These are phyloP conservation scores for Globisporangium carolinianum DNA, from an alignment of 352 stramenopile species.

Conservation along the genomic window DNA sequence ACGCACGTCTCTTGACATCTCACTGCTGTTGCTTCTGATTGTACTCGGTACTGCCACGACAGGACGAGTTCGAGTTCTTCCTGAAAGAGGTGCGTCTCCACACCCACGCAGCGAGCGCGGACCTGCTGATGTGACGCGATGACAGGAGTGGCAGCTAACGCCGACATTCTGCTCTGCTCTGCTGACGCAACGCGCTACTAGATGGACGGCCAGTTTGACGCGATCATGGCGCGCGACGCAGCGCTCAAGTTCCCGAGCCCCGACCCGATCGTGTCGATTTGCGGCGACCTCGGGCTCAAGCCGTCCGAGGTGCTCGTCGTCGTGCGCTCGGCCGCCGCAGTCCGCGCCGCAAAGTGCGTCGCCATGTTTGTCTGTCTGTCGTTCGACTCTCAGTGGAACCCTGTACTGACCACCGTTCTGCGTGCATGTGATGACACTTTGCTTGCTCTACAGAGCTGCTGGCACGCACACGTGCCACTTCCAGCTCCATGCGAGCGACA, in stretches of 20 bases:
- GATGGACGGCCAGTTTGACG: slow-evolving; percentile 67
- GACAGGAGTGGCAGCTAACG: background rate
- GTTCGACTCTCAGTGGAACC: too few species aligned
- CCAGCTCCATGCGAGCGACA: slow-evolving; percentile 50
- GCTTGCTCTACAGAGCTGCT: slow-evolving; percentile 23
- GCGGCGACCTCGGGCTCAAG: slow-evolving; percentile 41
- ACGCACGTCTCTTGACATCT: too few species aligned
- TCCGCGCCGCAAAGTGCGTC: slow-evolving; percentile 58
- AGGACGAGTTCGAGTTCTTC: slow-evolving; percentile 66
- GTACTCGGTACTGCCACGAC: background rate
- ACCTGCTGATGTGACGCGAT: too few species aligned
- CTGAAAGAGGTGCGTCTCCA: slow-evolving; percentile 43
- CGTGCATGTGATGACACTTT: background rate
- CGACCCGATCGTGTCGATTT: slow-evolving; percentile 37
- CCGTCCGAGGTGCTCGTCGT: slow-evolving; percentile 52
- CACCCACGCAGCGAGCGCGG: too few species aligned
- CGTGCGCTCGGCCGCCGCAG: slow-evolving; percentile 39
- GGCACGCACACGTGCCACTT: slow-evolving; percentile 58
- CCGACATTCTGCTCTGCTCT: background rate
- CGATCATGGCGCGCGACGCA: slow-evolving; percentile 37
- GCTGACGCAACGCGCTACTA: slow-evolving; percentile 7
- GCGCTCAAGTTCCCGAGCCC: slow-evolving; percentile 41
- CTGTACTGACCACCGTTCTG: too few species aligned
- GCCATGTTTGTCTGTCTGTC: background rate
- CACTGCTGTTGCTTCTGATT: too few species aligned